Evolutionary conservation across 225 moss, liverwort and hornwort genomes (phyloP), one percentile per base, ranked within the genome.

Genomic region (Rhytidiadelphus loreus): DNA sequence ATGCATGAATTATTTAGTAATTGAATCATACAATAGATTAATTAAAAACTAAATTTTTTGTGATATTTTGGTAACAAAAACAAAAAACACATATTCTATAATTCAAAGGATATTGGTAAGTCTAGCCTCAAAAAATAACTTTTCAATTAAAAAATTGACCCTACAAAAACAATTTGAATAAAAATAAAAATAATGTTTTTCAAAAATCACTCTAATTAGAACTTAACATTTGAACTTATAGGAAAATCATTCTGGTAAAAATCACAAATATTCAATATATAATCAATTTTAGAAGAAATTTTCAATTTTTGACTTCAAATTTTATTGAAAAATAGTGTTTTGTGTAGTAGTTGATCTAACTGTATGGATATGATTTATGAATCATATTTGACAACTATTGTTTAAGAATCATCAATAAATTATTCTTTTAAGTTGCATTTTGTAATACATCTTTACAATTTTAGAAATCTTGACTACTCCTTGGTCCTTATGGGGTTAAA

Each of bases 401-500:
- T 72, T 28, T 44, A 6, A 43, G 7, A 33, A 7, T 8, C 14
- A 24, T 69, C 10, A 39, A 23, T 13, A 39, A 26, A 11, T 18
- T 46, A 6, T 29, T 46, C 0, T 44, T 28, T 9, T 10, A 17
- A 72, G 0, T 3, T 44, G 0, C 3, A 44, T 73, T 73, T 46
- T 30, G 19, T 3, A 30, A 46, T 30, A 11, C 4, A 48, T 12
- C 19, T 74, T 48, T 0, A 48, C 7, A 30, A 74, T 74, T 74
- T 73, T 74, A 18, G 12, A 12, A 46, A 74, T 48, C 12, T 30
- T 2, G 4, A 48, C 12, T 48, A 48, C 2, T 28, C 7, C 1
- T 11, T 30, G 4, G 7, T 18, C 19, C 0, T 46, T 19, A 32
- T 12, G 1, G 7, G 0, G 0, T 33, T 21, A 5, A 33, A 21